These are phyloP conservation scores for Paxillus ammoniavirescens DNA, from an alignment of 768 basidiomycete genomes.

Conservation along the genomic window DNA sequence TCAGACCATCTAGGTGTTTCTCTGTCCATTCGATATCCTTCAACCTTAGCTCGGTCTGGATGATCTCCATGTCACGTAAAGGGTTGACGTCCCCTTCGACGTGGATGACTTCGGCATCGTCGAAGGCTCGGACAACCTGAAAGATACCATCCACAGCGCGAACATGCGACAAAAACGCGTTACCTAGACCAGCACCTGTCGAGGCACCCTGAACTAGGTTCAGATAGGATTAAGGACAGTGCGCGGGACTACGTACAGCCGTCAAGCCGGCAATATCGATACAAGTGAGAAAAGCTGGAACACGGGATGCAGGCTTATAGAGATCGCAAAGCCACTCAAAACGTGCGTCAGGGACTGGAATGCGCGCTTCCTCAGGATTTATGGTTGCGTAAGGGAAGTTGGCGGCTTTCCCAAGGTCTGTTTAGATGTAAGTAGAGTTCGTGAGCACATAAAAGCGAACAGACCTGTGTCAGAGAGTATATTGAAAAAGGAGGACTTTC, in stretches of 20 bases:
- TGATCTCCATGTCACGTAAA: conserved; percentile 95
- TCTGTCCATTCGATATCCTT: conserved; percentile 99
- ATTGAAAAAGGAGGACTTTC: conserved; percentile 99
- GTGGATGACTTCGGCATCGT: conserved; percentile 98
- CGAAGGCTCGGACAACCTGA: conserved; percentile 96
- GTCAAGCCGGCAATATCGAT: conserved; percentile 99
- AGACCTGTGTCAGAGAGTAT: conserved; percentile 86
- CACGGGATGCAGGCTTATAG: conserved; percentile 85
- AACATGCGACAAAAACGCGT: conserved; percentile 96
- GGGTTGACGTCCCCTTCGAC: conserved; percentile 99
- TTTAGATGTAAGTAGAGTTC: conserved; percentile 6
- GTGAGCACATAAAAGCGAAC: conserved; percentile 17
- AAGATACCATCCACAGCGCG: conserved; percentile 99
- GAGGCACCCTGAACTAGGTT: conserved; percentile 73
- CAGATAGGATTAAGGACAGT: conserved; percentile 11
- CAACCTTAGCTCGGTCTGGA: conserved; percentile 87
- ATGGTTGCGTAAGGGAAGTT: conserved; percentile 98
- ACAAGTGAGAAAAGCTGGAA: conserved; percentile 95
- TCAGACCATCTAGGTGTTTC: conserved; percentile 78
- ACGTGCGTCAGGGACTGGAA: conserved; percentile 90
- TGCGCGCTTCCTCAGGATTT: conserved; percentile 93
- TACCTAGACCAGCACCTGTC: conserved; percentile 96
- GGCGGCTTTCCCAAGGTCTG: conserved; percentile 89
- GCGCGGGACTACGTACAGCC: conserved; percentile 54
- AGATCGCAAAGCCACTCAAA: conserved; percentile 92